Conservation (phyloP, 202 grass and related monocot species). For the Saccharum hybrid region DNA sequence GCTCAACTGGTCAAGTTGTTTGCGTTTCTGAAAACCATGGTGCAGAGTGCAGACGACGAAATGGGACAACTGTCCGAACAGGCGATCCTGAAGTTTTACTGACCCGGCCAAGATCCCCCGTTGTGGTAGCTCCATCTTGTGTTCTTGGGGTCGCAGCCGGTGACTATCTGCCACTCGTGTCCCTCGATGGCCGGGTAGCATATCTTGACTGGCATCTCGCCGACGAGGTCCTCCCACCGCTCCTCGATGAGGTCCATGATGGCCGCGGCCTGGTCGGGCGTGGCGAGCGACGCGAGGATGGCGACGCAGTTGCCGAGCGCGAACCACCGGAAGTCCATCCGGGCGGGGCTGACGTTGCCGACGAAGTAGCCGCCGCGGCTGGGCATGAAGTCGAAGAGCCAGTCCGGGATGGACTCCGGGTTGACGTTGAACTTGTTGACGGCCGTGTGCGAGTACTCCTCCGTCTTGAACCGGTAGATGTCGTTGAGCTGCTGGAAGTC, state of each 20-base stretch:
- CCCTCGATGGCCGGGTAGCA: constrained; percentile 79
- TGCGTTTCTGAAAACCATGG: not conserved
- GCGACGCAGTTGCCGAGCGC: constrained; percentile 86
- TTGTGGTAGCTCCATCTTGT: constrained; percentile 98
- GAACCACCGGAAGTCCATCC: constrained; percentile 99
- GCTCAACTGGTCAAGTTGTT: too few relatives aligned
- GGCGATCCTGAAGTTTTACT: not conserved
- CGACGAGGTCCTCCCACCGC: constrained; percentile 83
- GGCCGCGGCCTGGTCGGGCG: constrained; percentile 74
- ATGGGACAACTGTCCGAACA: too few relatives aligned
- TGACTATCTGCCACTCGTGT: constrained; percentile 82
- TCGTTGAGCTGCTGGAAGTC: constrained; percentile 91
- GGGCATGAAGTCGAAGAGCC: constrained; percentile 97
- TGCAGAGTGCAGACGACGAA: not conserved
- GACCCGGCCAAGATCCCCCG: constrained; percentile 92
- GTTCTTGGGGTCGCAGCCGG: constrained; percentile 91
- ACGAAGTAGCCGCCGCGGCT: constrained; percentile 88
- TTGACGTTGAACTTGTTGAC: constrained; percentile 99
- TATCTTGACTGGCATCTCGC: constrained; percentile 94
- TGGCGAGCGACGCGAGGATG: constrained; percentile 81
- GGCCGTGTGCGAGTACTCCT: constrained; percentile 98
- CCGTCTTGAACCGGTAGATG: constrained; percentile 85
- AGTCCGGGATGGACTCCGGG: constrained; percentile 95
- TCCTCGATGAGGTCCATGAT: constrained; percentile 97
- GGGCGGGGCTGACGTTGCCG: constrained; percentile 85